Evolutionary conservation across 495 filamentous ascomycete genomes (phyloP).

Genomic region (Annulohypoxylon maeteangense): DNA sequence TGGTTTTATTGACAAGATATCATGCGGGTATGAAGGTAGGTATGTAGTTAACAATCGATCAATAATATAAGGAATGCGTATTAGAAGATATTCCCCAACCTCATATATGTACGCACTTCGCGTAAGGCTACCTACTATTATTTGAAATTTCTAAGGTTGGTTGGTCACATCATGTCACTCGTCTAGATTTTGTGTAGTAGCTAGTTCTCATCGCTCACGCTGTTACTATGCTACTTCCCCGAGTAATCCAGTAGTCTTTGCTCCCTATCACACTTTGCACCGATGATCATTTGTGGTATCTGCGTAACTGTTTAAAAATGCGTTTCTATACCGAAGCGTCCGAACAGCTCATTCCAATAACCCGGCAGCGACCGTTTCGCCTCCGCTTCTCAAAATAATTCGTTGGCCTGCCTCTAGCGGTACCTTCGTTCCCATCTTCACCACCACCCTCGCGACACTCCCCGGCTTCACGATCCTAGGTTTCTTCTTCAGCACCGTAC

Average conservation of each 20-base stretch:
- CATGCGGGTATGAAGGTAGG: neutral
- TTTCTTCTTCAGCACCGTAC: slow-evolving; percentile 78
- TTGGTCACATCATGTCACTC: neutral
- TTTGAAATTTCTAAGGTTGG: neutral
- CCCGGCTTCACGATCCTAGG: slow-evolving; percentile 83
- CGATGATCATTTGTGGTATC: neutral
- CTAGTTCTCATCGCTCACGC: neutral
- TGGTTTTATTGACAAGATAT: neutral
- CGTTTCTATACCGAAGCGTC: neutral
- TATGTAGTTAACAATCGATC: too few relatives aligned
- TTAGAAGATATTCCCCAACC: neutral
- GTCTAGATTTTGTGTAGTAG: slow-evolving; percentile 33
- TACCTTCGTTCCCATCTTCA: slow-evolving; percentile 78
- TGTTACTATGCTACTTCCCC: neutral
- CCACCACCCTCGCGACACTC: slow-evolving; percentile 69
- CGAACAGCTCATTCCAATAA: slow-evolving; percentile 70
- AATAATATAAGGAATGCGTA: too few relatives aligned
- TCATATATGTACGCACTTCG: neutral
- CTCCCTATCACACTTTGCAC: neutral
- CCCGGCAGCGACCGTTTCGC: slow-evolving; percentile 87
- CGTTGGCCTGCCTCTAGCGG: slow-evolving; percentile 81
- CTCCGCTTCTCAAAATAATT: slow-evolving; percentile 82
- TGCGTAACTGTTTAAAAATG: neutral
- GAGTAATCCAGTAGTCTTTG: neutral
- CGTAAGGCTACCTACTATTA: neutral